A percentile compares a stretch with the other conserved stretches of the same genome.
Conservation (phyloP, 2,329 filamentous ascomycete species). For the Macrophomina pseudophaseolina region DNA sequence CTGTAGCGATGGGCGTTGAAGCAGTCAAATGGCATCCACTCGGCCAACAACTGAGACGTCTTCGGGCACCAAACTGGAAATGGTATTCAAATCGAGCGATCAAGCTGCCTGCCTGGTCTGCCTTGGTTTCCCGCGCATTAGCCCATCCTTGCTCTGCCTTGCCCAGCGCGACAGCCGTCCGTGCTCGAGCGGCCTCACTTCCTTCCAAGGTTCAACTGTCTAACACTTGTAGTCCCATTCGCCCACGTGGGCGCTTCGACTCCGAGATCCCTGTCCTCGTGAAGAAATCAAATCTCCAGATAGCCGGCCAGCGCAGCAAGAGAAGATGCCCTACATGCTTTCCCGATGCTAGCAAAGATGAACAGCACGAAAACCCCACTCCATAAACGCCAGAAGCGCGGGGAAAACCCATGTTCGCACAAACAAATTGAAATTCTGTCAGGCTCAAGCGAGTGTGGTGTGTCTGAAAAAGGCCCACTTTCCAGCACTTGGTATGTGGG, state of each 20-base stretch:
- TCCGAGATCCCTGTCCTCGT: constrained; percentile 1
- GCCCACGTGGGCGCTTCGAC: constrained; percentile 12
- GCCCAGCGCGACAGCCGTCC: not conserved
- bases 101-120: constrained; percentile 24
- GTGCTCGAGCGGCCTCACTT: constrained; percentile 16
- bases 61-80: constrained; percentile 12
- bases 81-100: constrained; percentile 18
- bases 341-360: constrained; percentile 17
- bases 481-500: constrained; percentile 25
- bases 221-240: constrained; percentile 16
- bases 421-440: constrained; percentile 8
- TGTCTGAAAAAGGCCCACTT: constrained; percentile 21
- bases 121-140: constrained; percentile 23
- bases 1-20: constrained; percentile 16
- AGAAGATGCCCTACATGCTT: not conserved
- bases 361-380: not conserved
- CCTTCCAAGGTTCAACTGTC: constrained; percentile 6
- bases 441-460: constrained; percentile 20
- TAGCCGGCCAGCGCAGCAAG: not conserved
- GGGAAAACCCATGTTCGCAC: not conserved
- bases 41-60: constrained; percentile 8
- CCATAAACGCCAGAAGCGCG: constrained; percentile 12
- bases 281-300: constrained; percentile 20
- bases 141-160: not conserved
- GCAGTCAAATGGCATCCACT: constrained; percentile 8